A percentile compares a stretch with the other conserved stretches of the same genome.
These are phyloP conservation scores for Fusarium sp. DNA, from an alignment of 2,329 filamentous ascomycete genomes.

Conservation along the genomic window DNA sequence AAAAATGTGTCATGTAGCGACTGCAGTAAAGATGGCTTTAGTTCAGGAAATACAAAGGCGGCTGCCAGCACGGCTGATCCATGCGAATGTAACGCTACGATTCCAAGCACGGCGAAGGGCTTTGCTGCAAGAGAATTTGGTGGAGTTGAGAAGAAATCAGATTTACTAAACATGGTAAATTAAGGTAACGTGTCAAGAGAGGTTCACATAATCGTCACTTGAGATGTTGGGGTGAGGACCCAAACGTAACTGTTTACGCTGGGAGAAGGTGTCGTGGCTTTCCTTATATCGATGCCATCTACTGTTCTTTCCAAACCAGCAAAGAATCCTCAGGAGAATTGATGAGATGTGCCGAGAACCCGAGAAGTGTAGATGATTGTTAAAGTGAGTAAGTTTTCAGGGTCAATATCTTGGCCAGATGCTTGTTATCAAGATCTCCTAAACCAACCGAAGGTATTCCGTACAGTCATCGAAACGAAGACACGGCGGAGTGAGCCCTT, in stretches of 20 bases:
- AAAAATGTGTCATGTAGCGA: not conserved
- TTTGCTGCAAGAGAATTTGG: not conserved
- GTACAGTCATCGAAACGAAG: too few relatives aligned
- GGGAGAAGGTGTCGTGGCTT: not conserved
- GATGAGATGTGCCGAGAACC: not conserved
- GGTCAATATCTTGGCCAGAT: too few relatives aligned
- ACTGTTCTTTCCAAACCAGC: not conserved
- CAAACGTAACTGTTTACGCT: not conserved
- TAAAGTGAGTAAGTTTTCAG: too few relatives aligned
- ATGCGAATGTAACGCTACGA: slow-evolving; percentile 5
- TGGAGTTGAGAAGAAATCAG: not conserved
- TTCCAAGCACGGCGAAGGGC: not conserved
- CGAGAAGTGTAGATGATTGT: not conserved
- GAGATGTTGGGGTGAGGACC: not conserved
- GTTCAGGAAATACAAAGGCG: not conserved
- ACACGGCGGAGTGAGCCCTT: too few relatives aligned
- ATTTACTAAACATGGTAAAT: not conserved
- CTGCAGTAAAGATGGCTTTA: not conserved
- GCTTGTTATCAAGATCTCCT: too few relatives aligned
- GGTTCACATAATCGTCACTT: not conserved
- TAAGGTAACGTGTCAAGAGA: not conserved
- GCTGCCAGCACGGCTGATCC: slow-evolving; percentile 8
- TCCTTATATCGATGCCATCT: not conserved
- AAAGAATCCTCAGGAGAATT: not conserved
- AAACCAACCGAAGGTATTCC: too few relatives aligned